Base-by-base conservation (phyloP, 495 filamentous ascomycete genomes). In the Penicillium goetzii region DNA sequence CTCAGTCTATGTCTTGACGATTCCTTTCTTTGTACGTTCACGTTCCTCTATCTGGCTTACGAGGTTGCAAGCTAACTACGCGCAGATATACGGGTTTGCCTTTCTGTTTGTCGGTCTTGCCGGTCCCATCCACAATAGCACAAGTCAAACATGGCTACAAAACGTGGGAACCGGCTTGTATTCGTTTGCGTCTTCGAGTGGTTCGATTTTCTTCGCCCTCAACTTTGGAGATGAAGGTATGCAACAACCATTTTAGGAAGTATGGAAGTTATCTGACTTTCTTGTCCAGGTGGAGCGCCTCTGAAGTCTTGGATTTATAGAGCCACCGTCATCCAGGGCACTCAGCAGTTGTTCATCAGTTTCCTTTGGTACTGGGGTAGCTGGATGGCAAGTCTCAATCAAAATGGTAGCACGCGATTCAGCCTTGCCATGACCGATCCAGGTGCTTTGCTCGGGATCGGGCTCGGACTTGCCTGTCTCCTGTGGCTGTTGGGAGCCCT, bases 311-410 rank as follows among this genome's bases (percentile, higher is more conserved):
- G 87, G 87, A 83, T 84, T 62, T 86, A 82, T 63, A 83, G 87
- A 49, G 87, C 87, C 47, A 83, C 84, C 62, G 67, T 83, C 43
- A 84, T 89, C 59, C 84, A 88, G 70, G 87, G 87, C 26, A 83
- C 83, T 17, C 86, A 88, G 61, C 86, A 89, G 59, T 74, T 89
- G 52, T 88, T 87, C 73, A 80, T 84, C 65, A 80, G 81, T 8
- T 78, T 75, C 19, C 81, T 90, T 28, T 90, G 86, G 86, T 88
- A 82, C 74, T 89, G 87, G 87, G 87, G 87, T 25, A 78, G 74
- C 47, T 68, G 76, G 56, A 43, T 47, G 43, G 43, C 43, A 47
- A 47, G 68, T 70, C 8, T 71, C 58, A 59, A 52, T 60, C 61
- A 61, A 63, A 64, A 68, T 28, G 63, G 68, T 9, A 60, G 60